These are phyloP conservation scores for Acacia pycnantha DNA, from an alignment of 331 rosid genomes.

Conservation along the genomic window DNA sequence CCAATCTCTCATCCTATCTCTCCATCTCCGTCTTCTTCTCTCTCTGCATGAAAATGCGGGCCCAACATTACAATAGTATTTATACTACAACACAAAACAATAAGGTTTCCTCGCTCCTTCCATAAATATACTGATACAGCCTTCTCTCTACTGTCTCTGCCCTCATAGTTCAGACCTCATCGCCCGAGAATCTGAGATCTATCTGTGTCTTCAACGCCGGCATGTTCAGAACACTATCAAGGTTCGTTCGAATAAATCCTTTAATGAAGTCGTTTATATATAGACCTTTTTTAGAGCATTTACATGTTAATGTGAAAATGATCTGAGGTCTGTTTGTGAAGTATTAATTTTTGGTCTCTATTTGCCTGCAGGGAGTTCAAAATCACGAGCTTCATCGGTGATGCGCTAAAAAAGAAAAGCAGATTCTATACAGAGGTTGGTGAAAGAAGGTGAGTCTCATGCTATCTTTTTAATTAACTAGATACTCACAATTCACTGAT, in stretches of 20 bases:
- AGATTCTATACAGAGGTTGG: slow-evolving; percentile 45
- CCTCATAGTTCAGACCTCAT: neutral
- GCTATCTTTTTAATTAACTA: neutral
- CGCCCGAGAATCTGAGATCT: slow-evolving; percentile 6
- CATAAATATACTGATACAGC: slow-evolving; percentile 32
- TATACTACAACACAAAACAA: neutral
- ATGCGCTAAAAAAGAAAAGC: slow-evolving; percentile 31
- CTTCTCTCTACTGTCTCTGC: slow-evolving; percentile 10
- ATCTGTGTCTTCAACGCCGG: slow-evolving; percentile 26
- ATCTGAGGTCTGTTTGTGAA: neutral
- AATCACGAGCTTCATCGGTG: slow-evolving; percentile 24
- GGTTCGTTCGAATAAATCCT: slow-evolving; percentile 28
- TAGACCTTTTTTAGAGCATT: too few relatives aligned
- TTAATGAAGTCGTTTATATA: neutral
- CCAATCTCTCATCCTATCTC: slow-evolving; percentile 14
- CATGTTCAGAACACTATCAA: slow-evolving; percentile 62
- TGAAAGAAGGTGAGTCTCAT: slow-evolving; percentile 55
- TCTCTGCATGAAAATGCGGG: slow-evolving; percentile 45
- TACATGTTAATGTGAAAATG: neutral
- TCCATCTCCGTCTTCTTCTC: slow-evolving; percentile 20
- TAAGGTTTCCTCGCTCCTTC: slow-evolving; percentile 26
- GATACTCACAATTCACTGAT: neutral
- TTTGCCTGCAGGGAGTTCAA: slow-evolving; percentile 46
- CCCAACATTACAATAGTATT: slow-evolving; percentile 5
- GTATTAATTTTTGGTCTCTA: neutral